Evolutionary conservation across 768 basidiomycete genomes (phyloP).

Genomic region (Tulasnella sp.): DNA sequence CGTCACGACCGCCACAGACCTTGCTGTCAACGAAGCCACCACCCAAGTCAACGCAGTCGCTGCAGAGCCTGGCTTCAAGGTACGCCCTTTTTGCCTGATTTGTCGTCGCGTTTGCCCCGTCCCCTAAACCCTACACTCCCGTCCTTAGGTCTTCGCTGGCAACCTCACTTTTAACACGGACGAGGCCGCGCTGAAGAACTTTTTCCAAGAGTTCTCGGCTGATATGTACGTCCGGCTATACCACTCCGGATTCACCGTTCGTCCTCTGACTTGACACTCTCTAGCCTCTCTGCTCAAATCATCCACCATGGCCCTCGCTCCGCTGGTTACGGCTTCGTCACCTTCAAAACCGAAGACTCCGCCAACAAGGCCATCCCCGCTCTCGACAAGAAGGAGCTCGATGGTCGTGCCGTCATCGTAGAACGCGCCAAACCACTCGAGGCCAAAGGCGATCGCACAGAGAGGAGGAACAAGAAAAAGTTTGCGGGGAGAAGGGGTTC

Average conservation of each 20-base stretch:
- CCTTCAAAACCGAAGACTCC: conserved; percentile 67
- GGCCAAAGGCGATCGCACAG: conserved; percentile 72
- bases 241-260: neutral
- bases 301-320: conserved; percentile 77
- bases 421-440: conserved; percentile 88
- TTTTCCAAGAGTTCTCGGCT: conserved; percentile 78
- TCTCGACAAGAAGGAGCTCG: conserved; percentile 82
- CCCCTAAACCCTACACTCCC: neutral
- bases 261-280: conserved; percentile 6
- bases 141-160: conserved; percentile 74
- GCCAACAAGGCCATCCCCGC: conserved; percentile 75
- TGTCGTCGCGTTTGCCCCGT: conserved; percentile 8
- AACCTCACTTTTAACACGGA: conserved; percentile 92
- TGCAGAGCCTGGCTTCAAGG: conserved; percentile 13
- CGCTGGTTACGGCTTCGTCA: conserved; percentile 89
- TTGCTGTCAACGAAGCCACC: conserved; percentile 18
- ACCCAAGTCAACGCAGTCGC: neutral
- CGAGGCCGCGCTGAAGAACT: conserved; percentile 88
- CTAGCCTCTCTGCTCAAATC: conserved; percentile 70
- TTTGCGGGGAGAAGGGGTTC: conserved; percentile 71
- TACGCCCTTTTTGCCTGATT: conserved; percentile 19
- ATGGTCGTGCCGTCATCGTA: conserved; percentile 78
- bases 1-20: neutral
- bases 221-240: conserved; percentile 73
- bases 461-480: conserved; percentile 62